A percentile compares a stretch with the other conserved stretches of the same genome.
phyloP scores from a whole-genome alignment of 805 yeast genomes.

The Hanseniaspora singularis region DNA sequence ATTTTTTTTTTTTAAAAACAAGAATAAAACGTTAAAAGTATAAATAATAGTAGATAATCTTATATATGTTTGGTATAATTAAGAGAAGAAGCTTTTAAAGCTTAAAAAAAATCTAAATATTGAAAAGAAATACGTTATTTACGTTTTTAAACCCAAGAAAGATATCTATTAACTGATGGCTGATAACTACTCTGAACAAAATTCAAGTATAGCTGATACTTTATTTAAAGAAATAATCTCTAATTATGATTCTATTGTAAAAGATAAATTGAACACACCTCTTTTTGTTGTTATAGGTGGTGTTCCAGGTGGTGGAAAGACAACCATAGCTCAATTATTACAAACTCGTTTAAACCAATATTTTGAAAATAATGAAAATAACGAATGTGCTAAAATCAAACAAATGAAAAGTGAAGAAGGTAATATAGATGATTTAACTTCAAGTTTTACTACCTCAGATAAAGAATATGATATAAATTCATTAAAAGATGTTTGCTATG shows the following conservation, averaged over 20 bases:
- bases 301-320: slow-evolving; percentile 77
- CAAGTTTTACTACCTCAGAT: too few relatives aligned
- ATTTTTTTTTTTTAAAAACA: too few relatives aligned
- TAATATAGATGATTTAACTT: background rate
- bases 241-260: background rate
- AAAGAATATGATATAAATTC: too few relatives aligned
- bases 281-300: slow-evolving; percentile 51
- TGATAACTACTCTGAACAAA: too few relatives aligned
- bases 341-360: slow-evolving; percentile 31
- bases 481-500: background rate
- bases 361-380: background rate
- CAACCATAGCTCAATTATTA: slow-evolving; percentile 47
- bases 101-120: too few relatives aligned
- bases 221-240: background rate
- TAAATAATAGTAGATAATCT: too few relatives aligned
- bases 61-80: too few relatives aligned
- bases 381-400: background rate
- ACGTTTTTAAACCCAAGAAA: too few relatives aligned
- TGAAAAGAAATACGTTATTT: too few relatives aligned
- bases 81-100: too few relatives aligned
- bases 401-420: background rate
- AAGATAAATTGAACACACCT: background rate
- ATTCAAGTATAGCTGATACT: background rate
- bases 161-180: too few relatives aligned
- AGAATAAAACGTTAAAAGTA: too few relatives aligned